Evolutionary conservation across 768 basidiomycete species (phyloP), one percentile per base, ranked within the genome.

Genomic region (Rhizopogon sp.): DNA sequence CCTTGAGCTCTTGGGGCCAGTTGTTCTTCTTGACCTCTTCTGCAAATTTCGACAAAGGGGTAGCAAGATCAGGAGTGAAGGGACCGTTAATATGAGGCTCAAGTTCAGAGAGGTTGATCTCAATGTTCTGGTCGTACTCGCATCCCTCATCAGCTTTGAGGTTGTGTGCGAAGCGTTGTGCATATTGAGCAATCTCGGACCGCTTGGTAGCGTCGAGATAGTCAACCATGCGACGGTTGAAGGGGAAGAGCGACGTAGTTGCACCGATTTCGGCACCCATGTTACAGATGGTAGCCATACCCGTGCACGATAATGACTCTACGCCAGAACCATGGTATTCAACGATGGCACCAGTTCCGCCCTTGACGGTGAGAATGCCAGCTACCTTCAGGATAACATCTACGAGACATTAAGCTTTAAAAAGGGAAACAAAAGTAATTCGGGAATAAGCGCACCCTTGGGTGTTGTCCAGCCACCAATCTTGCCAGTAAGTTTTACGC

Each of bases 231-330:
- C 95, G 92, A 61, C 76, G 70, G 79, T 98, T 99, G 86, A 90
- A 98, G 64, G 97, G 97, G 92, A 99, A 99, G 63, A 98, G 75
- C 16, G 96, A 98, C 20, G 97, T 98, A 9, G 97, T 99, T 39
- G 97, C 97, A 70, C 96, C 96, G 66, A 98, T 98, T 75, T 99
- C 96, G 63, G 96, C 96, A 80, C 96, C 96, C 96, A 98, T 99
- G 84, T 98, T 99, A 74, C 96, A 98, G 66, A 99, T 96, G 20
- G 96, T 98, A 51, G 93, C 96, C 95, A 98, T 97, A 73, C 96
- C 96, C 46, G 96, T 99, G 82, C 90, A 93, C 46, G 94, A 97
- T 57, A 99, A 83, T 35, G 93, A 93, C 68, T 96, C 89, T 58
- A 98, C 89, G 80, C 96, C 96, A 66, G 93, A 73, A 60, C 96